Evolutionary conservation across 768 basidiomycete species (phyloP), one percentile per base, ranked within the genome.

Genomic region (Cubamyces lactineus): DNA sequence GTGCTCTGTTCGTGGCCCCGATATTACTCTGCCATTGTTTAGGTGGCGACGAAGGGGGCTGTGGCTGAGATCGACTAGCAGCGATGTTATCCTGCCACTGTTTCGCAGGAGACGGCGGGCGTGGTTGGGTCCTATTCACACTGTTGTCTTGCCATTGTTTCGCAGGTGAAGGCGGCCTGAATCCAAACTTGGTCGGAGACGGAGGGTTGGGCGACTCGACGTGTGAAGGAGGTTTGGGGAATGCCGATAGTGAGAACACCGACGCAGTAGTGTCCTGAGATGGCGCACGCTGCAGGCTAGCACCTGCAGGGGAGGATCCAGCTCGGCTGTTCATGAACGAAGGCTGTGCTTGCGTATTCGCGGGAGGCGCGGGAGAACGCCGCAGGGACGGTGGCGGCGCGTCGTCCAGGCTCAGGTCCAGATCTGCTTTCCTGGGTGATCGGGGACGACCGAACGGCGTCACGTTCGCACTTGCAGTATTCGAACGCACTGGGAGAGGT

Each of bases 371-470:
- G n/a, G 76, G 78, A 2, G 77, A 75, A 24, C 76, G 72, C 47
- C 78, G 75, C 30, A 79, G 62, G 3, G 79, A 80, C 21, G 73
- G 77, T 3, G 79, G 79, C 26, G 79, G 79, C 38, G 77, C 75
- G 69, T 80, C 79, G 60, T 80, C 79, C 13, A 80, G 66, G 66
- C 74, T 72, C n/a, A 80, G 69, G 49, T 60, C 61, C 55, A 62
- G 51, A 48, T 47, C 56, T 52, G 19, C 59, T 49, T 59, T 63
- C 16, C 66, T 24, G 38, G 66, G 50, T 6, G 56, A 53, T n/a
- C 65, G 57, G 13, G 59, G 56, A 5, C 24, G 48, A 40, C 59
- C 43, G 24, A 51, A 55, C 5, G 51, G 54, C 19, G 46, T 57
- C 1, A 49, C 34, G 3, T 16, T 28, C 42, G 41, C 63, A 12